phyloP scores from a whole-genome alignment of 768 basidiomycete genomes.

The Dentipellis sp. region DNA sequence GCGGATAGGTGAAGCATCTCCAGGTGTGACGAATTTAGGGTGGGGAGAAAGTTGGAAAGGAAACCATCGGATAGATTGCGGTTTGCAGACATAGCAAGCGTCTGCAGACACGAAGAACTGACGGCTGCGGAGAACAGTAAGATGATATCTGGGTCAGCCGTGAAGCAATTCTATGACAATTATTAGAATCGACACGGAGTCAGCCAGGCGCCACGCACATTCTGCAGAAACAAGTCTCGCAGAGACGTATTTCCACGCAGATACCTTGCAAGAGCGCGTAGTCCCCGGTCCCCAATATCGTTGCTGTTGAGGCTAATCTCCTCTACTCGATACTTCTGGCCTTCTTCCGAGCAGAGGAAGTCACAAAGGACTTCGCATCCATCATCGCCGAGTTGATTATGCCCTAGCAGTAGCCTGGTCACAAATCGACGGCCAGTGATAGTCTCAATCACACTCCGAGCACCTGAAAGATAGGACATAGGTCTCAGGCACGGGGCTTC shows the following conservation, averaged over 20 bases:
- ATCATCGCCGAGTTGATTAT: slow-evolving; percentile 48
- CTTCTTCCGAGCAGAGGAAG: slow-evolving; percentile 42
- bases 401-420: slow-evolving; percentile 43
- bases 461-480: slow-evolving; percentile 27
- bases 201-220: slow-evolving; percentile 30
- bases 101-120: slow-evolving; percentile 43
- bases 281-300: slow-evolving; percentile 42
- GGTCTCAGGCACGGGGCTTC: neutral
- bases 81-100: slow-evolving; percentile 44
- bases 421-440: slow-evolving; percentile 39
- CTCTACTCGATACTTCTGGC: slow-evolving; percentile 34
- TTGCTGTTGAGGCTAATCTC: slow-evolving; percentile 54
- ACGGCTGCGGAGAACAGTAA: slow-evolving; percentile 36
- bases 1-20: slow-evolving; percentile 49
- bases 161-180: slow-evolving; percentile 29
- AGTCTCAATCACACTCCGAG: slow-evolving; percentile 36
- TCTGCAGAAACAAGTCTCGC: slow-evolving; percentile 44
- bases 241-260: slow-evolving; percentile 36
- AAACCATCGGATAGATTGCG: slow-evolving; percentile 42
- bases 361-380: slow-evolving; percentile 46
- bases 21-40: slow-evolving; percentile 37
- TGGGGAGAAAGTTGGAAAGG: slow-evolving; percentile 37
- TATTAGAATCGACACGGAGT: neutral
- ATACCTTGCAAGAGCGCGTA: slow-evolving; percentile 44
- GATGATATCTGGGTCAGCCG: slow-evolving; percentile 26